Percentiles rank a stretch among this genome's conserved stretches.
Conservation (phyloP, 768 basidiomycete species). For the Leccinellum albellum region DNA sequence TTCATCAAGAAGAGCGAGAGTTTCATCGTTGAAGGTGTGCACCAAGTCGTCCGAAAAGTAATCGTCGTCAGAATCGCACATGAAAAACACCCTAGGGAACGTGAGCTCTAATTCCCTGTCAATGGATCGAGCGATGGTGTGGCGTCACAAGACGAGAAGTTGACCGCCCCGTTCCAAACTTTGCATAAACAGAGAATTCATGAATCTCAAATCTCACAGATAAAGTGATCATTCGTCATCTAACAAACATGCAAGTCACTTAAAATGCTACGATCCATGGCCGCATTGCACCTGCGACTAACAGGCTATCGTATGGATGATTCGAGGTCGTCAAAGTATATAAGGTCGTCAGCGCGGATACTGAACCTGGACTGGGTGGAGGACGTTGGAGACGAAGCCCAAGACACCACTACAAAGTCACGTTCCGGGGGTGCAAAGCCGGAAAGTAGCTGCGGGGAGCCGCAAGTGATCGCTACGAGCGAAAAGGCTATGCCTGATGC, state of each 20-base stretch:
- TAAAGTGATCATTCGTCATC: neutral
- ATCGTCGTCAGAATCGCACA: conserved; percentile 68
- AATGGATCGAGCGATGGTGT: neutral
- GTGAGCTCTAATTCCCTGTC: neutral
- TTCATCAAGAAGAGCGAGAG: conserved; percentile 58
- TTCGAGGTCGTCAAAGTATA: conserved; percentile 26
- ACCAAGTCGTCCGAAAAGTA: conserved; percentile 61
- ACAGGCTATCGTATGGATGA: conserved; percentile 5
- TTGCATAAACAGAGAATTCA: neutral
- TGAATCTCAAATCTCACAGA: neutral
- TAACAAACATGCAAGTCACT: conserved; percentile 8
- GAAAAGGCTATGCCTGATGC: conserved; percentile 19
- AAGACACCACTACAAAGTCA: conserved; percentile 14
- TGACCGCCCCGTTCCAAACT: neutral
- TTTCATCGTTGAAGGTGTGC: conserved; percentile 48
- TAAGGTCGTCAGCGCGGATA: conserved; percentile 20
- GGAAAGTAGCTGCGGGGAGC: conserved; percentile 17
- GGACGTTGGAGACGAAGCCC: conserved; percentile 9
- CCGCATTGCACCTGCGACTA: conserved; percentile 7
- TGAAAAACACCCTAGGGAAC: conserved; percentile 21
- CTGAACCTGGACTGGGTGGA: conserved; percentile 13
- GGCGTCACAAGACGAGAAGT: neutral
- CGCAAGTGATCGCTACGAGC: conserved; percentile 22
- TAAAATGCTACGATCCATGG: conserved; percentile 8
- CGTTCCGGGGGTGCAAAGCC: conserved; percentile 16